Base-by-base conservation (phyloP, 108 stramenopile genomes). In the Nitzschia sp. region DNA sequence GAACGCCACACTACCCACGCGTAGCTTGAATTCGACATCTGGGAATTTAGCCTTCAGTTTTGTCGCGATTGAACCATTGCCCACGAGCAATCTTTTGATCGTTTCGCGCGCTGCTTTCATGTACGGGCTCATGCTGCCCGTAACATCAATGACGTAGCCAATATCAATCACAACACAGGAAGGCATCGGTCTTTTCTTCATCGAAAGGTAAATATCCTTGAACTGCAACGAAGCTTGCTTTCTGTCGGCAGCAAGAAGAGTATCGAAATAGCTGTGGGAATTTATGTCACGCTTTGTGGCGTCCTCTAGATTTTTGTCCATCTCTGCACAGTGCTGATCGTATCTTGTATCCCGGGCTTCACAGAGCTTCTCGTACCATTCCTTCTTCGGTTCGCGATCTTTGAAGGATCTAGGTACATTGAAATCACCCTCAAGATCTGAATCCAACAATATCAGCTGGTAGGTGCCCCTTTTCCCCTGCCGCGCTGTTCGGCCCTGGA, bases 381-480 rank as follows among this genome's bases (percentile, higher is more conserved):
- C 41, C 50, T 68, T 32, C 46, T 66, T 74, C 34, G 79, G 71
- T 27, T 74, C 45, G 6, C 47, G 60, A 16, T 78, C 82, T 47
- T 69, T 68, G 55, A 56, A 53, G 17, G 59, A 69, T 47, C 32
- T n/a, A 26, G 25, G 30, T 30, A 86, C 47, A 13, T 75, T 82
- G 66, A 86, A 83, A 17, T 78, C 45, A n/a, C 67, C 52, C 68
- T 76, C 71, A 36, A 86, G 72, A 34, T 86, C 85, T n/a, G 64
- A 38, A 21, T 83, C 85, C 28, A 81, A 66, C 38, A 86, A 55
- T 31, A 87, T 38, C 58, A 87, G 54, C 41, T 80, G 66, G 53
- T 82, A 87, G 13, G 83, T 66, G 13, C 83, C 86, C 47, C 67
- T 36, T 69, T 84, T 84, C 3, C 86, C 86, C 53, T 87, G 86